These are phyloP conservation scores for Boletus eberwhitei DNA, from an alignment of 768 basidiomycete genomes.

Conservation along the genomic window DNA sequence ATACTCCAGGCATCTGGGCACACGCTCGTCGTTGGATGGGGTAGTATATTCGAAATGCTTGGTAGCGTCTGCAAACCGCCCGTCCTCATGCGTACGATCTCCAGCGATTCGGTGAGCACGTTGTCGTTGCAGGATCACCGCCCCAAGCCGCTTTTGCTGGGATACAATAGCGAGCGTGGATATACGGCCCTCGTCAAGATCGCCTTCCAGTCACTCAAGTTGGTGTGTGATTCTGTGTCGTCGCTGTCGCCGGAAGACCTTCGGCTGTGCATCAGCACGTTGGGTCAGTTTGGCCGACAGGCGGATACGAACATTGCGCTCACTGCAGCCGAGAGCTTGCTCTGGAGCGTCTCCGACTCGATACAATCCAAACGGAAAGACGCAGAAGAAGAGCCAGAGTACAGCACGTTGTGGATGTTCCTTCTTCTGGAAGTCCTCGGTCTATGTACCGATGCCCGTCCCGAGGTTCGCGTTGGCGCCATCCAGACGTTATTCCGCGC, in stretches of 20 bases:
- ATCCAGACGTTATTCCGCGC: slow-evolving; percentile 95
- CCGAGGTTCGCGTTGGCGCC: slow-evolving; percentile 89
- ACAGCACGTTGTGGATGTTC: slow-evolving; percentile 92
- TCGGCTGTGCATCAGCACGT: slow-evolving; percentile 82
- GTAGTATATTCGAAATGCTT: slow-evolving; percentile 88
- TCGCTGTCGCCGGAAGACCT: slow-evolving; percentile 78
- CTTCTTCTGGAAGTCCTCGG: slow-evolving; percentile 80
- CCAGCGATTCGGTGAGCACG: slow-evolving; percentile 41
- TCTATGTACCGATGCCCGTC: slow-evolving; percentile 75
- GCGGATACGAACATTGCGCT: slow-evolving; percentile 94
- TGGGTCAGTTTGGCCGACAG: slow-evolving; percentile 90
- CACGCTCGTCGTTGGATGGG: slow-evolving; percentile 90
- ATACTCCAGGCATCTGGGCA: slow-evolving; percentile 91
- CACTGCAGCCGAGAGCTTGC: slow-evolving; percentile 86
- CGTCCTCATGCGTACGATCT: slow-evolving; percentile 33
- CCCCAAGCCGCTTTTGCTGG: slow-evolving; percentile 48
- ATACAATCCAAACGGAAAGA: slow-evolving; percentile 82
- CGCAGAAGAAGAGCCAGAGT: slow-evolving; percentile 59
- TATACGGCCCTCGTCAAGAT: slow-evolving; percentile 81
- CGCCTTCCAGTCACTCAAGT: slow-evolving; percentile 88
- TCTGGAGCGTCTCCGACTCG: slow-evolving; percentile 96
- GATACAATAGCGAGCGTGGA: slow-evolving; percentile 62
- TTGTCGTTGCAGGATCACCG: slow-evolving; percentile 39
- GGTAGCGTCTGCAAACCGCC: slow-evolving; percentile 77
- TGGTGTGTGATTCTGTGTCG: slow-evolving; percentile 92